Evolutionary conservation across 306 rosid genomes (phyloP), one percentile per base, ranked within the genome.

Genomic region (Clitoria ternatea): DNA sequence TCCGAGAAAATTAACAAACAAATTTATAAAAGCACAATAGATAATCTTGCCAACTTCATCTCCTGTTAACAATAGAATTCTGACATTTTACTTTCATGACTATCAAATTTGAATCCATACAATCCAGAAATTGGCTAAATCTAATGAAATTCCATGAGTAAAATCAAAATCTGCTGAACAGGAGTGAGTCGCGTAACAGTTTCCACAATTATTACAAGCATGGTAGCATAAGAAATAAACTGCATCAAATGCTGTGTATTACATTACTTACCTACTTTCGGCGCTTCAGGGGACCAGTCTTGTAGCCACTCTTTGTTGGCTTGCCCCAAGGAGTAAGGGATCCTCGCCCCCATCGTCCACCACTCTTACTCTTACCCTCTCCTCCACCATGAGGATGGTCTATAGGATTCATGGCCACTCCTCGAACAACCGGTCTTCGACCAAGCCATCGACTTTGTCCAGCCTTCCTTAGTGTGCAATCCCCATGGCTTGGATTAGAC

Each of bases 301-400:
- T 92, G 81, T 73, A 92, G 7, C 98, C 96, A 59, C 79, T n/a
- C 83, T 92, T 89, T 2, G 82, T 77, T 33, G 96, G 98, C 72
- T 89, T 92, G 17, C 95, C 96, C 96, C 92, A 89, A 29, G 96
- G 98, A 63, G 95, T 79, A 13, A 70, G 89, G 47, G 96, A 83
- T 24, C 69, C 79, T 70, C 19, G 61, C 11, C 98, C 95, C 40
- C 35, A 76, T 37, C 42, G 39, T 2, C 93, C 97, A 77, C 91
- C 77, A 77, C 89, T 83, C 88, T 84, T 89, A 81, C 96, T 86
- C 79, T 73, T 84, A 61, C 95, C 96, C 84, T 86, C 96, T 48
- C 96, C 95, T 75, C 98, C 92, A 66, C 98, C 98, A 50, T 90
- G 95, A 56, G 95, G 97, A 86, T 77, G 97, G 80, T 90, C 95